Evolutionary conservation across 305 asterid genomes (phyloP).

Genomic region (Solanum chacoense): DNA sequence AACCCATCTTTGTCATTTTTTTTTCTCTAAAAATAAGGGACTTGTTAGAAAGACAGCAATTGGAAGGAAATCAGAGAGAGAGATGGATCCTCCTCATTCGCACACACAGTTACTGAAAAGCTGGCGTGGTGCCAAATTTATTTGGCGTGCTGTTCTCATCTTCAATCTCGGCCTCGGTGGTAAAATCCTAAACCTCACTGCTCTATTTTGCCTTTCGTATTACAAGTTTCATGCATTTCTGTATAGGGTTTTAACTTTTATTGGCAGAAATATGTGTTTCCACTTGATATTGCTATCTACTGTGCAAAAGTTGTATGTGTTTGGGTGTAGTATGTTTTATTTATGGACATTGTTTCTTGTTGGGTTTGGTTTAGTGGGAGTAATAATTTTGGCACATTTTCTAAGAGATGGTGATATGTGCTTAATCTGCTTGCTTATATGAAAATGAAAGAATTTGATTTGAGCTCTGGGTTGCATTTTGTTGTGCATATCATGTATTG

Average conservation of each 20-base stretch:
- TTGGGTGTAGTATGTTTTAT: not conserved
- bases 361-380: not conserved
- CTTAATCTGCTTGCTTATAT: not conserved
- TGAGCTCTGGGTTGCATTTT: not conserved
- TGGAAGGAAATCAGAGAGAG: not conserved
- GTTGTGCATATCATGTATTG: not conserved
- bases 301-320: not conserved
- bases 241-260: not conserved
- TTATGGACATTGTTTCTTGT: not conserved
- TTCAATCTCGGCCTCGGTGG: constrained; percentile 67
- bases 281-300: not conserved
- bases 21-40: not conserved
- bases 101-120: not conserved
- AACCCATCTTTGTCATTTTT: too few species aligned
- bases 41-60: not conserved
- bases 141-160: constrained; percentile 55
- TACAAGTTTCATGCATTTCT: not conserved
- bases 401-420: not conserved
- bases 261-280: not conserved
- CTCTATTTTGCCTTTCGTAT: not conserved
- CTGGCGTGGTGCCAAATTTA: constrained; percentile 30
- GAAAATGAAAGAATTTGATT: not conserved
- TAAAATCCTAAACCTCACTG: constrained; percentile 4
- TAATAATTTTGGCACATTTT: not conserved
- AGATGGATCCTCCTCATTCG: not conserved